A percentile compares a stretch with the other conserved stretches of the same genome.
phyloP scores from a whole-genome alignment of 2,329 filamentous ascomycete genomes.

The Aspergillus cejpii region DNA sequence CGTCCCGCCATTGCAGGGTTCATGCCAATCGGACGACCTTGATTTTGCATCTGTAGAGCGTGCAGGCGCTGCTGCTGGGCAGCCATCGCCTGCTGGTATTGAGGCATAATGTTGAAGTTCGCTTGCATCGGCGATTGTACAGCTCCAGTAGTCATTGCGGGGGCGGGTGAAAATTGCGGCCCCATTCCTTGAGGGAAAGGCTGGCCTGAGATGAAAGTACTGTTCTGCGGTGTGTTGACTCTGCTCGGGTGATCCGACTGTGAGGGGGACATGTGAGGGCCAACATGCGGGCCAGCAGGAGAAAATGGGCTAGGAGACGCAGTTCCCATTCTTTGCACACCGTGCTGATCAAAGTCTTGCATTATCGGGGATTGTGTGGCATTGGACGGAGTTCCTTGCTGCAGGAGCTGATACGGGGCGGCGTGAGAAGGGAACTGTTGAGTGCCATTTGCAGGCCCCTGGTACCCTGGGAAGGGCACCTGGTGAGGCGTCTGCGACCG shows the following conservation, averaged over 20 bases:
- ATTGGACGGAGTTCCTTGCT: constrained; percentile 70
- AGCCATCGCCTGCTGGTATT: constrained; percentile 55
- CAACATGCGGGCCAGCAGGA: constrained; percentile 65
- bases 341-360: constrained; percentile 60
- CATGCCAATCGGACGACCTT: constrained; percentile 57
- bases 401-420: constrained; percentile 72
- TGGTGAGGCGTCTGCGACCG: constrained; percentile 90
- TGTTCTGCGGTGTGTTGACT: constrained; percentile 64
- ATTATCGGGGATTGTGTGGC: constrained; percentile 91
- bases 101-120: constrained; percentile 48
- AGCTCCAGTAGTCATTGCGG: constrained; percentile 36
- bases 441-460: constrained; percentile 55
- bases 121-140: constrained; percentile 40
- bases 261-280: constrained; percentile 65
- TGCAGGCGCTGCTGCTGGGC: constrained; percentile 66
- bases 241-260: constrained; percentile 65
- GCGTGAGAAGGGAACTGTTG: constrained; percentile 56
- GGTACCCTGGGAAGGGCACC: constrained; percentile 64
- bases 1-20: constrained; percentile 34
- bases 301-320: constrained; percentile 89
- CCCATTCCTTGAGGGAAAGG: constrained; percentile 36
- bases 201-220: constrained; percentile 55
- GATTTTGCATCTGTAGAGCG: constrained; percentile 75
- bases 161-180: constrained; percentile 39
- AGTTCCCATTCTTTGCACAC: constrained; percentile 75